A percentile compares a stretch with the other conserved stretches of the same genome.
Conservation (phyloP, 2,329 filamentous ascomycete genomes). For the Fusarium clavum region DNA sequence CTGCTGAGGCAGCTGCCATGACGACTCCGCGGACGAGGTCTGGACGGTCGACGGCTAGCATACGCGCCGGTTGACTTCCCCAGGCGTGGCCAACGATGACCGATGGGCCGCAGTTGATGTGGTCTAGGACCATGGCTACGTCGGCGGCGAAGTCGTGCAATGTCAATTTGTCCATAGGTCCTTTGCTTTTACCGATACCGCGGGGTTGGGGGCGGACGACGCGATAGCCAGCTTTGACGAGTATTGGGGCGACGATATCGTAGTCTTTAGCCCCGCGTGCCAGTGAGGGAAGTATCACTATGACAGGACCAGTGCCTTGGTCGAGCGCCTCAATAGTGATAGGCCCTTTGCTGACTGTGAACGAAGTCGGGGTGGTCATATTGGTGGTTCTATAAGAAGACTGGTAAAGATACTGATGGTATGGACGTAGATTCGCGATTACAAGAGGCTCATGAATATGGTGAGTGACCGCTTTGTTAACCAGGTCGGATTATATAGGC, state of each 20-base stretch:
- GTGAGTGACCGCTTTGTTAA: too few relatives aligned
- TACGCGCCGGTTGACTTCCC: neutral
- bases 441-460: too few relatives aligned
- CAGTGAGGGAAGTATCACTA: neutral
- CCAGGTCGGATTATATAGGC: too few relatives aligned
- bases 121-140: neutral
- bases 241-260: neutral
- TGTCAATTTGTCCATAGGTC: neutral
- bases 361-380: neutral
- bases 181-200: neutral
- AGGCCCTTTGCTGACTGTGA: neutral
- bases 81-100: neutral
- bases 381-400: neutral
- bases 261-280: slow-evolving; percentile 1
- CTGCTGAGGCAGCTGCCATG: slow-evolving; percentile 4
- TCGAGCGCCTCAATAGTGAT: neutral
- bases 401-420: too few relatives aligned
- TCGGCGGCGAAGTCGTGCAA: neutral
- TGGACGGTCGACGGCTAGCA: slow-evolving; percentile 1
- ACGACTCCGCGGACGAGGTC: neutral
- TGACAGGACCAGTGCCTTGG: neutral
- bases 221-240: neutral
- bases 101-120: neutral
- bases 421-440: too few relatives aligned
- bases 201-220: neutral